Percentiles rank a stretch among this genome's conserved stretches.
phyloP scores from a whole-genome alignment of 352 stramenopile genomes.

The Blastocystis sp. region DNA sequence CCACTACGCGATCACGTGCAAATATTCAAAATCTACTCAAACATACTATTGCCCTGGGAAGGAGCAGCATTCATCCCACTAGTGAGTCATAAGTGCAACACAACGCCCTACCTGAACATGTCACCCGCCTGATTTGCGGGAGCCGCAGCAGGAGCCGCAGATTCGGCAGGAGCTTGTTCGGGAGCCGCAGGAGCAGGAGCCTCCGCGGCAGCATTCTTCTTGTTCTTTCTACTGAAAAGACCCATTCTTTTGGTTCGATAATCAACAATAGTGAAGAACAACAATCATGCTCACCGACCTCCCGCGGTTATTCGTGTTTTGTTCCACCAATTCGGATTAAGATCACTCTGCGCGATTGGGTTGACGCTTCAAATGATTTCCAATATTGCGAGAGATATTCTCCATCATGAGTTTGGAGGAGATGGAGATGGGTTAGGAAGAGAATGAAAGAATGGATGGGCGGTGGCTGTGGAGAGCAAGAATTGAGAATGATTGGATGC shows the following conservation, averaged over 20 bases:
- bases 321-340: too few species aligned
- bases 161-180: not conserved
- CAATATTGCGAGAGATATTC: too few species aligned
- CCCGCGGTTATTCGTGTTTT: not conserved
- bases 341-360: too few species aligned
- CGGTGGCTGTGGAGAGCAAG: too few species aligned
- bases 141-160: conserved; percentile 7
- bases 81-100: not conserved
- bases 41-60: conserved; percentile 37
- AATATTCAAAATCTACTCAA: not conserved
- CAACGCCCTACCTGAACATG: conserved; percentile 26
- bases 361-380: too few species aligned
- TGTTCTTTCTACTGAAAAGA: conserved; percentile 35
- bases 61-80: conserved; percentile 51
- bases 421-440: too few species aligned
- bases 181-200: conserved; percentile 1
- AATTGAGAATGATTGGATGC: too few species aligned
- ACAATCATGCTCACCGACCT: too few species aligned
- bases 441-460: too few species aligned
- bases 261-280: not conserved
- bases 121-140: conserved; percentile 9
- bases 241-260: not conserved
- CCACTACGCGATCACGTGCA: not conserved
- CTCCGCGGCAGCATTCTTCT: conserved; percentile 1
- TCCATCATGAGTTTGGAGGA: too few species aligned